phyloP scores from a whole-genome alignment of 1,284 basidiomycete genomes.

The Ceratobasidium papillatum region DNA sequence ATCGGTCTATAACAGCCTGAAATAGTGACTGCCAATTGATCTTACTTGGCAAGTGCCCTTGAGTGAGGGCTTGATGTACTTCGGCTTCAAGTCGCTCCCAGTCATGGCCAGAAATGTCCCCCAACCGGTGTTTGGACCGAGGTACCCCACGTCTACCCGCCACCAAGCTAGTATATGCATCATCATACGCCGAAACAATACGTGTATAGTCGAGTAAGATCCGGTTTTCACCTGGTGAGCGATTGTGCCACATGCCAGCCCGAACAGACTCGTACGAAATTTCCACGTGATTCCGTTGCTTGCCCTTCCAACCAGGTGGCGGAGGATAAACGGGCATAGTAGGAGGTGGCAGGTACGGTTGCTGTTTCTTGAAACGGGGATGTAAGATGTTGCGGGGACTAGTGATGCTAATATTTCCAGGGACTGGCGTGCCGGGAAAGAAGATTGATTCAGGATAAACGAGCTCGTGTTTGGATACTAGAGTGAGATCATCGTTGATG shows the following conservation, averaged over 20 bases:
- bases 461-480: constrained; percentile 50
- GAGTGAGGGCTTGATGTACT: constrained; percentile 48
- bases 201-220: constrained; percentile 55
- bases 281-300: constrained; percentile 4
- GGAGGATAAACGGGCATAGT: constrained; percentile 17
- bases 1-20: constrained; percentile 57
- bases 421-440: not conserved
- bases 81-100: constrained; percentile 43
- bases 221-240: constrained; percentile 56
- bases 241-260: constrained; percentile 56
- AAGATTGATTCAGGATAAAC: constrained; percentile 18
- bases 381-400: not conserved
- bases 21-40: constrained; percentile 59
- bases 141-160: constrained; percentile 48
- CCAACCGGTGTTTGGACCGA: constrained; percentile 53
- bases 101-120: constrained; percentile 46
- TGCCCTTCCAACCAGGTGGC: constrained; percentile 43
- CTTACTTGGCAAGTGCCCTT: constrained; percentile 48
- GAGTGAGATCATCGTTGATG: constrained; percentile 55
- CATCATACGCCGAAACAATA: constrained; percentile 59
- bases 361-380: not conserved
- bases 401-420: not conserved
- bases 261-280: constrained; percentile 50
- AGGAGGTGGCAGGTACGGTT: constrained; percentile 14
- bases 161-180: constrained; percentile 53